Percentiles rank a stretch among this genome's conserved stretches.
phyloP scores from a whole-genome alignment of 2,329 filamentous ascomycete species.

The Colletotrichum orchidophilum region DNA sequence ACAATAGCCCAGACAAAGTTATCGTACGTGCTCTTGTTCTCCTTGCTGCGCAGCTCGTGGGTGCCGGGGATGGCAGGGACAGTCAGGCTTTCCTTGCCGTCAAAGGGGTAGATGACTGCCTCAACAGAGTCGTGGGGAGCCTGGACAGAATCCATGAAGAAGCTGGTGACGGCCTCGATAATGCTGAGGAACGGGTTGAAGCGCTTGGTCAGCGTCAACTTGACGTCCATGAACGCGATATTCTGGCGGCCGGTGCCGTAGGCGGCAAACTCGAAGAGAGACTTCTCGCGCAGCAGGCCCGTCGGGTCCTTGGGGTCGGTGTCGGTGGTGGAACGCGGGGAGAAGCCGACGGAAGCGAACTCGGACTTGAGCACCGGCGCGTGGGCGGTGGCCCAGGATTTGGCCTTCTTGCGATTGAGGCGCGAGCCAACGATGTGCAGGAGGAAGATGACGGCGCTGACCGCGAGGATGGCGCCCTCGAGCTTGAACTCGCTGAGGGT shows the following conservation, averaged over 20 bases:
- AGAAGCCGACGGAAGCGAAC: conserved; percentile 88
- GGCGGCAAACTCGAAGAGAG: conserved; percentile 83
- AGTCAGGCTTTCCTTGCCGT: conserved; percentile 86
- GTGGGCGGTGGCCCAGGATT: conserved; percentile 81
- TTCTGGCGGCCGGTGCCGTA: conserved; percentile 96
- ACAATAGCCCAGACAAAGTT: conserved; percentile 95
- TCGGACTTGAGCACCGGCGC: conserved; percentile 77
- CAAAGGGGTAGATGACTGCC: conserved; percentile 85
- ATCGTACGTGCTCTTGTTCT: conserved; percentile 78
- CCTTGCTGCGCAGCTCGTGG: conserved; percentile 63
- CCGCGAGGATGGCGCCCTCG: conserved; percentile 82
- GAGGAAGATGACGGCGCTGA: conserved; percentile 78
- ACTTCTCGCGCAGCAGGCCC: conserved; percentile 81
- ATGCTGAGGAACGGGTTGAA: conserved; percentile 78
- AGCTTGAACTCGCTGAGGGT: conserved; percentile 84
- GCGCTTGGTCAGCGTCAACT: conserved; percentile 82
- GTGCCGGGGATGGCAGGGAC: conserved; percentile 73
- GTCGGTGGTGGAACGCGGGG: conserved; percentile 61
- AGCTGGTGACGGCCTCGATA: conserved; percentile 73
- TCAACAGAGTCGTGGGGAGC: conserved; percentile 78
- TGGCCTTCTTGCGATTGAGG: conserved; percentile 82
- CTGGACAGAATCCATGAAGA: conserved; percentile 82
- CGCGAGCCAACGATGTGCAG: conserved; percentile 85
- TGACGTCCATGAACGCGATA: conserved; percentile 88
- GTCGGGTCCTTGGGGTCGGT: conserved; percentile 51